Conservation (phyloP, 176 grass and related monocot species). For the Luzula sylvatica region DNA sequence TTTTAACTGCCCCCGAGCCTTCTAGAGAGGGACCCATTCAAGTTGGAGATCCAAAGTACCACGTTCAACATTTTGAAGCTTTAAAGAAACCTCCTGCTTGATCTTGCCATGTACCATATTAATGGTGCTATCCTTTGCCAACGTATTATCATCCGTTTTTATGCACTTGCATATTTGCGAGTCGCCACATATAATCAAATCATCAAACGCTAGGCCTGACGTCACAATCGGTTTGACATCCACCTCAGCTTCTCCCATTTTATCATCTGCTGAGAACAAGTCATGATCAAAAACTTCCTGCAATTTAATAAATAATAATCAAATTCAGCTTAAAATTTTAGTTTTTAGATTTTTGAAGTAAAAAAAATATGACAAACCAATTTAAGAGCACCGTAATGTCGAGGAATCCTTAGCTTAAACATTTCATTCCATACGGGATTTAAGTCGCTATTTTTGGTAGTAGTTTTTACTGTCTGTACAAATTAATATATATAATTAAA, state of each 20-base stretch:
- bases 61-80: slow-evolving; percentile 91
- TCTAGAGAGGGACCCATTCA: slow-evolving; percentile 74
- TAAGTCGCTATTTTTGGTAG: slow-evolving; percentile 73
- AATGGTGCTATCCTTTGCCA: slow-evolving; percentile 69
- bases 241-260: slow-evolving; percentile 96
- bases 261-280: slow-evolving; percentile 85
- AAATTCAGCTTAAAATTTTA: no score
- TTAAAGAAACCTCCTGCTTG: slow-evolving; percentile 76
- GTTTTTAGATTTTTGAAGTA: background rate
- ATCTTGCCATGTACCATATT: slow-evolving; percentile 67
- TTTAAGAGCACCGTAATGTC: slow-evolving; percentile 81
- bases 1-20: no score
- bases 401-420: slow-evolving; percentile 72
- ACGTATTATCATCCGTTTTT: slow-evolving; percentile 76
- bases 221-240: slow-evolving; percentile 93
- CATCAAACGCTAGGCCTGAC: slow-evolving; percentile 74
- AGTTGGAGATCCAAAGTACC: slow-evolving; percentile 76
- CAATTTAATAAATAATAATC: slow-evolving; percentile 16
- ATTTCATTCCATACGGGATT: slow-evolving; percentile 98
- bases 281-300: slow-evolving; percentile 96
- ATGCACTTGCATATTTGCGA: slow-evolving; percentile 96
- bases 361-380: slow-evolving; percentile 48
- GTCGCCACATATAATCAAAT: slow-evolving; percentile 43
- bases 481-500: background rate
- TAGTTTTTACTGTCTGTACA: slow-evolving; percentile 69